Base-by-base conservation (phyloP, 2,329 filamentous ascomycete species). In the Alternaria arbusti region DNA sequence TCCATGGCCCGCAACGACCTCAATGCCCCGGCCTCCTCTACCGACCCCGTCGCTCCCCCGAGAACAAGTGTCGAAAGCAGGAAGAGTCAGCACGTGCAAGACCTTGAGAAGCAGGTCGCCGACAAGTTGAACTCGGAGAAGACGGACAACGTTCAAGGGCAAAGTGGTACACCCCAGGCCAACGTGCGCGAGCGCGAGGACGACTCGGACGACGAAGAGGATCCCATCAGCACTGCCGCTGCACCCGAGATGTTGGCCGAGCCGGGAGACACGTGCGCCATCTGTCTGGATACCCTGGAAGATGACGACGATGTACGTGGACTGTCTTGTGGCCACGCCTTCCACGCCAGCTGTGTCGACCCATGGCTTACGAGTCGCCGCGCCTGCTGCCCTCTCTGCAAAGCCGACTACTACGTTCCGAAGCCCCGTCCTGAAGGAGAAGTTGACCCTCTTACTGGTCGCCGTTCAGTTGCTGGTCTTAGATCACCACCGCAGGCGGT, bases 341-440 rank as follows among this genome's bases (percentile, higher is more conserved):
- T 98, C 87, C 96, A 99, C 79, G 94, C 94, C 54, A 92, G 91
- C 43, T 99, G 96, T 77, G 88, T 99, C 52, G 96, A 99, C 73
- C 96, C 96, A 11, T 99, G 96, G 96, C 84, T 99, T 67, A 99
- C 96, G 10, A 94, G 92, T 76, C 89, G 96, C 67, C 90, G 95
- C 69, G 96, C 96, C 25, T 98, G 95, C 84, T 99, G 96, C 79
- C 96, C 96, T 6, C 89, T 99, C 7, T 99, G 96, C 85, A 99
- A 99, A 83, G 93, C 95, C 44, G 96, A 99, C 77, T 99, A 98
- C 80, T 98, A 97, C 79, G 90, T 93, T 3, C 95, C 96, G 0
- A 98, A 98, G 82, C 93, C 94, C 54, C 91, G 93, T 15, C 85
- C 91, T 4, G 88, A 89, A 65, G 84, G 82, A 9, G 84, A 85